Base-by-base conservation (phyloP, 306 rosid genomes). In the Begonia peltatifolia region DNA sequence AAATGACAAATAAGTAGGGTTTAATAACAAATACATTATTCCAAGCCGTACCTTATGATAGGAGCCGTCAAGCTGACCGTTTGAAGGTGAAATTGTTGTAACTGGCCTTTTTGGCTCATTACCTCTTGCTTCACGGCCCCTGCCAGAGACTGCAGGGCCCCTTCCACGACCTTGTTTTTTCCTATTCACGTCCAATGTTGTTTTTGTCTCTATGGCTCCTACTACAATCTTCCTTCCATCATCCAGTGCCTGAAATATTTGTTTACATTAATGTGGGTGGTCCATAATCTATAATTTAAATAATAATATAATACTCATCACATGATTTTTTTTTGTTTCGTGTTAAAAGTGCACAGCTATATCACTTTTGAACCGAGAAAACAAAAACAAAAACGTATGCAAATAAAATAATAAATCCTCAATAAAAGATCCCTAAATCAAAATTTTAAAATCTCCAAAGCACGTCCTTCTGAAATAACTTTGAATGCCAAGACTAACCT, bases 91-190 rank as follows among this genome's bases (percentile, higher is more conserved):
- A 66, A 69, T 66, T 46, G 79, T 20, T 49, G 78, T 64, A 59
- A 83, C 61, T 30, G 73, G 20, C 59, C 47, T 81, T 63, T 59
- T 68, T 69, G 71, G 94, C 74, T 92, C 99, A 61, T 71, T 75
- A 70, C 41, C 69, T 72, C 71, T 83, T 58, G 94, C 67, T 61
- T 86, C 81, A 59, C 99, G 99, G n/a, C 94, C 88, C 57, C 96
- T 73, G 35, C 84, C 77, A 8, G 83, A 79, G 68, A 71, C 74
- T 53, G 81, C 79, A 69, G 64, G 61, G 60, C 84, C 94, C 68
- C 96, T 79, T 70, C 99, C 99, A 48, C 94, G 94, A 48, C 87
- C 89, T 47, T 78, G 74, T 59, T 74, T 92, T 84, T 83, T 92
- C 73, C 67, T 77, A 70, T 68, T 83, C 61, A 54, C 64, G 69